Evolutionary conservation across 257 asterid genomes (phyloP), one percentile per base, ranked within the genome.

Genomic region (Solanum medicagineum): DNA sequence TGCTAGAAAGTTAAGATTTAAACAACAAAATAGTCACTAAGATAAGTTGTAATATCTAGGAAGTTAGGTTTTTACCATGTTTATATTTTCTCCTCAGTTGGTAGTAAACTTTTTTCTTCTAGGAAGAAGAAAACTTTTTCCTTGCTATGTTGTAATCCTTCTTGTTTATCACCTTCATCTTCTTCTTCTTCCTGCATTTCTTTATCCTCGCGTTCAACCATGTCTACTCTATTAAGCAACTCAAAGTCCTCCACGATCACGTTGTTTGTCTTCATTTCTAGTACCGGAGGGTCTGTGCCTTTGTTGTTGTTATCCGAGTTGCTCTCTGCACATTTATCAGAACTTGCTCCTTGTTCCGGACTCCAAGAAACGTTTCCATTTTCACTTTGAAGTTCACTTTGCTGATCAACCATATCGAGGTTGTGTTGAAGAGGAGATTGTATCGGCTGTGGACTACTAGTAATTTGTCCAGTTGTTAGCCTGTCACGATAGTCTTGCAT

Each of bases 401-500:
- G 90, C 24, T 81, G 83, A 87, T 82, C 89, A 7, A 90, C 19
- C 83, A 84, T 16, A 73, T 59, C 51, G 7, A 60, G 71, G 14
- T 86, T 83, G 12, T 87, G 84, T 47, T 62, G 42, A 26, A 86
- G 79, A 17, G 62, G 83, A 79, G 83, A 92, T 69, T 87, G 93
- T 65, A 81, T 63, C 2, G 88, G 91, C 40, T 69, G 45, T 4
- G 86, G 83, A 47, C 36, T 51, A 32, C 69, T 26, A n/a, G 16
- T 22, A 22, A 84, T 57, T 74, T 90, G 90, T 17, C 92, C 95
- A 0, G 87, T 87, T 85, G 91, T 84, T 80, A 87, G 83, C 54
- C 94, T 90, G 84, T 92, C 92, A 13, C 90, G 84, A 42, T 94
- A 96, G 26, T 65, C 92, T 87, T 93, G 94, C 98, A 93, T 92